Evolutionary conservation across 176 grass and related monocot species (phyloP), one percentile per base, ranked within the genome.

Genomic region (Hordeum marinum): DNA sequence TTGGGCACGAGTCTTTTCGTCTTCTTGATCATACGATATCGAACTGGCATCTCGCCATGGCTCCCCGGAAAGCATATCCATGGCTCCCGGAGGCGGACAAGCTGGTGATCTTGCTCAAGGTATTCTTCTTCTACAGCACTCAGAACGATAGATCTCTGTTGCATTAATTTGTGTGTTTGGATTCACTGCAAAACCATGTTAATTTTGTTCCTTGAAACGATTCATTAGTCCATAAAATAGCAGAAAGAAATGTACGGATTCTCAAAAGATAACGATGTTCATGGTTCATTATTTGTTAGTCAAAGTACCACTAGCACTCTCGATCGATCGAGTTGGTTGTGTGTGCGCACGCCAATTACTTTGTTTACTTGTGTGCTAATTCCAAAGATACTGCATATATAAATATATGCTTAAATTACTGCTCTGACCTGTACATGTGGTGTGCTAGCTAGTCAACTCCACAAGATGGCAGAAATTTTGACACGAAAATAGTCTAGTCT

Each of bases 61-160:
- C 67, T 79, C 58, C 80, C 80, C 34, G 5, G 43, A 80, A 65
- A 65, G 60, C 68, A 59, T 11, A 5, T 82, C 64, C 65, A 40
- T 85, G 77, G 43, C 58, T 80, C n/a, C 84, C 43, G 1, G 63
- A 83, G 89, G 46, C 67, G 63, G 75, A 78, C 80, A 70, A 87
- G 80, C 36, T 75, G 67, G 67, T 50, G 63, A 80, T 87, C 68
- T 86, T 84, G 57, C 76, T 52, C 75, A 84, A 90, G 89, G 85
- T 90, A 87, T 68, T 80, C 58, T 83, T 81, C 70, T 26, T 68
- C 9, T 63, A 37, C 43, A 24, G 20, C 32, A 63, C 36, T 41
- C 63, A n/a, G 27, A 34, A 18, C 35, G 15, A 26, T 81, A 25
- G 14, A 27, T 85, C 69, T 41, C 48, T 27, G n/a, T 60, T 43